Conservation (phyloP, 2,329 filamentous ascomycete species). For the Pseudocercospora pini-densiflorae region DNA sequence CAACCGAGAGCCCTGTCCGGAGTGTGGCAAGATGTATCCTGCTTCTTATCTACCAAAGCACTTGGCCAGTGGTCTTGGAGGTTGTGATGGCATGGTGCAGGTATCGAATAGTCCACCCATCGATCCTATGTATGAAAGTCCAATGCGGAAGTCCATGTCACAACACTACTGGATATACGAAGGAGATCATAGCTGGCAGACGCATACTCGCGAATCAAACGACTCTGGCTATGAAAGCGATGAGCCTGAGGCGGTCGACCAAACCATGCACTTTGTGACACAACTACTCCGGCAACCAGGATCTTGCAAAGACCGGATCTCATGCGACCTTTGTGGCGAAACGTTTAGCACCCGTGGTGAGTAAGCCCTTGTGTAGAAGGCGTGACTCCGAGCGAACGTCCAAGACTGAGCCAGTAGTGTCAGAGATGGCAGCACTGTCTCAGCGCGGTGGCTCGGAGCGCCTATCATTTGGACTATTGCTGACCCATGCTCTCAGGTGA, state of each 20-base stretch:
- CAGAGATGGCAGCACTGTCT: no score
- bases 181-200: constrained; percentile 27
- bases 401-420: no score
- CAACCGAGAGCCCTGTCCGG: constrained; percentile 28
- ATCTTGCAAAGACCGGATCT: constrained; percentile 9
- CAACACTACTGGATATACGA: constrained; percentile 31
- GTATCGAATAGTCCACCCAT: constrained; percentile 20
- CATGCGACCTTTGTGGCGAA: constrained; percentile 31
- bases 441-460: no score
- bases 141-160: constrained; percentile 18
- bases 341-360: constrained; percentile 16
- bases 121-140: constrained; percentile 13
- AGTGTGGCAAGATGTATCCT: constrained; percentile 27
- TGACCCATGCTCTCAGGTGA: constrained; percentile 33
- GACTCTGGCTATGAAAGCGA: constrained; percentile 14
- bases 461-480: no score
- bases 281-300: constrained; percentile 23
- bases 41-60: constrained; percentile 26
- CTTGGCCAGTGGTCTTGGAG: constrained; percentile 28
- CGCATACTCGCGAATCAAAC: constrained; percentile 1
- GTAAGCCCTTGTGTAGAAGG: no score
- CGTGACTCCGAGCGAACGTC: no score
- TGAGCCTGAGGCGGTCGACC: constrained; percentile 17
- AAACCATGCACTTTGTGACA: constrained; percentile 27
- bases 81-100: constrained; percentile 30